Percentiles rank a stretch among this genome's conserved stretches.
Evolutionary conservation across 176 grass and related monocot genomes (phyloP).

Genomic region (Luzula sylvatica): DNA sequence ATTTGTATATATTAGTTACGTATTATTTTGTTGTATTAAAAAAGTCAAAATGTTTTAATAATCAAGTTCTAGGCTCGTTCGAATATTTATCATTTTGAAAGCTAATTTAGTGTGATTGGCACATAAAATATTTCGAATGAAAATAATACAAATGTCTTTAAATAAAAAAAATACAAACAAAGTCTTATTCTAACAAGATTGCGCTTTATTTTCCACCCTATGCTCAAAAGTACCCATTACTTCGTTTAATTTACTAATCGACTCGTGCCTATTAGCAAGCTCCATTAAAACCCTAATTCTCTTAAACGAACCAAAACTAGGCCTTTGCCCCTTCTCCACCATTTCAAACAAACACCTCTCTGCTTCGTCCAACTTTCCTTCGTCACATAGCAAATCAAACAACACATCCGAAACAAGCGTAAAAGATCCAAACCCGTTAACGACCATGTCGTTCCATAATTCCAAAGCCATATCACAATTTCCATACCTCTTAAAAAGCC

Average conservation of each 20-base stretch:
- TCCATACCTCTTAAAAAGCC: slow-evolving; percentile 45
- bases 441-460: slow-evolving; percentile 81
- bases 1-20: too few relatives aligned
- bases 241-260: slow-evolving; percentile 39
- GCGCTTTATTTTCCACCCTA: neutral
- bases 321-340: slow-evolving; percentile 56
- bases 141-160: too few relatives aligned
- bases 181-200: neutral
- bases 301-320: slow-evolving; percentile 51
- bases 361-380: slow-evolving; percentile 65
- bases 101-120: too few relatives aligned
- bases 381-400: slow-evolving; percentile 70
- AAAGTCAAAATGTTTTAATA: too few relatives aligned
- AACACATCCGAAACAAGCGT: slow-evolving; percentile 71
- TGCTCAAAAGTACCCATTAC: slow-evolving; percentile 25
- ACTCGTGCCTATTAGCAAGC: slow-evolving; percentile 62
- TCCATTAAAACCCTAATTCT: slow-evolving; percentile 89
- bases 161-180: neutral
- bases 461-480: slow-evolving; percentile 41
- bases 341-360: slow-evolving; percentile 76
- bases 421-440: slow-evolving; percentile 57
- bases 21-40: too few relatives aligned
- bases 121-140: too few relatives aligned
- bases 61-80: too few relatives aligned
- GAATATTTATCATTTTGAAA: too few relatives aligned